phyloP scores from a whole-genome alignment of 768 basidiomycete species.

The Pholiota microspora region DNA sequence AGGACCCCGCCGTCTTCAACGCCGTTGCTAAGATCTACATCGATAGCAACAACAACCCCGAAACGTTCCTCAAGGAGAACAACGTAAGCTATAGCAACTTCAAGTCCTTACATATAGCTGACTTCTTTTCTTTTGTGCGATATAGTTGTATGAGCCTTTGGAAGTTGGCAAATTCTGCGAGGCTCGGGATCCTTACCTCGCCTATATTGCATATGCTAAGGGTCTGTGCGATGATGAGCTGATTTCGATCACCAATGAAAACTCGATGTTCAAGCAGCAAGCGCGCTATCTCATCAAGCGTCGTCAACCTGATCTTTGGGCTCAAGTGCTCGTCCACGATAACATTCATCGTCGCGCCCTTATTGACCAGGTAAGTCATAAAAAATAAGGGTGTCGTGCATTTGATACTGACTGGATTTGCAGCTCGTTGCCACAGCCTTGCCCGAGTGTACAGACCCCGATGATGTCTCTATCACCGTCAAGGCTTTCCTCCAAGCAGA shows the following conservation, averaged over 20 bases:
- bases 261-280: conserved; percentile 99
- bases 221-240: conserved; percentile 99
- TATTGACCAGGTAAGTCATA: conserved; percentile 75
- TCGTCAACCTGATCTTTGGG: conserved; percentile 93
- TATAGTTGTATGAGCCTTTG: conserved; percentile 90
- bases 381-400: neutral
- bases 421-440: conserved; percentile 93
- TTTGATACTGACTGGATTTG: neutral
- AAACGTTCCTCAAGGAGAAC: conserved; percentile 97
- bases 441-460: conserved; percentile 95
- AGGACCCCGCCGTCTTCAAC: conserved; percentile 93
- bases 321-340: conserved; percentile 85
- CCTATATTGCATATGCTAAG: conserved; percentile 99
- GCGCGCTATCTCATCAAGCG: conserved; percentile 97
- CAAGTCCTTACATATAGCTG: neutral
- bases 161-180: conserved; percentile 99
- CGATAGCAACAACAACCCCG: conserved; percentile 98
- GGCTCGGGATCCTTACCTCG: conserved; percentile 95
- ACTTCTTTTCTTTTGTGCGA: conserved; percentile 15
- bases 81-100: conserved; percentile 57
- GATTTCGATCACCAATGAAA: conserved; percentile 95
- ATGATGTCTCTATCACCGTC: conserved; percentile 98
- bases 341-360: conserved; percentile 92
- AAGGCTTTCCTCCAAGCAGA: conserved; percentile 98
- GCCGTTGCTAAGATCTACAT: conserved; percentile 98